Evolutionary conservation across 2,329 filamentous ascomycete species (phyloP), one percentile per base, ranked within the genome.

Genomic region (Ophiostoma perfectum): DNA sequence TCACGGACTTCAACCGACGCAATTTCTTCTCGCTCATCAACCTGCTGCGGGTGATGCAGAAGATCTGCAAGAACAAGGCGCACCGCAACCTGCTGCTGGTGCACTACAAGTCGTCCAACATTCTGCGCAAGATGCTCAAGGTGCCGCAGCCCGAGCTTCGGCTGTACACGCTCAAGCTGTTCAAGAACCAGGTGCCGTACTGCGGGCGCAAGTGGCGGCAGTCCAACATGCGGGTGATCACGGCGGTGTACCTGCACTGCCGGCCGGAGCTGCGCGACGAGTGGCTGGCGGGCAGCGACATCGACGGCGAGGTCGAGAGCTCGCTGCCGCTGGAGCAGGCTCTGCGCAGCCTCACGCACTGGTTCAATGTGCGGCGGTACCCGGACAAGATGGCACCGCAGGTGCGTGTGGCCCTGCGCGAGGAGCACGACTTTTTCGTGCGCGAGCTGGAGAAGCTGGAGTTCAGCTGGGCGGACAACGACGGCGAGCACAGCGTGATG

Each of bases 181-280:
- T 98, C 88, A 99, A 99, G 79, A 95, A 93, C 70, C 95, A 99
- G 78, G 95, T 99, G 4, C 95, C 95, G 0, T 99, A 97, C 81
- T 98, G 94, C 78, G 94, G 95, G 36, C 89, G 95, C 60, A 99
- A 99, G 80, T 99, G 95, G 95, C 89, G 95, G 14, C 95, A 98
- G 80, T 89, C 88, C 73, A 98, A 99, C 78, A 99, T 99, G 95
- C 91, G 94, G 68, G 93, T 98, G 75, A 99, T 99, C 76, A 99
- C 95, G 0, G 93, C 93, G 3, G 92, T 99, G 1, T 99, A 97
- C 78, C 83, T 99, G 65, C 92, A 97, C 79, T 97, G 94, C 75
- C 86, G 93, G 7, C 94, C 94, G 0, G 94, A 98, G 77, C 83
- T 99, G 63, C 86, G 94, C 42, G 95, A 99, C 75, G 95, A 97